Evolutionary conservation across 1,139 yeast genomes (phyloP).

Genomic region (Meyerozyma carpophila): DNA sequence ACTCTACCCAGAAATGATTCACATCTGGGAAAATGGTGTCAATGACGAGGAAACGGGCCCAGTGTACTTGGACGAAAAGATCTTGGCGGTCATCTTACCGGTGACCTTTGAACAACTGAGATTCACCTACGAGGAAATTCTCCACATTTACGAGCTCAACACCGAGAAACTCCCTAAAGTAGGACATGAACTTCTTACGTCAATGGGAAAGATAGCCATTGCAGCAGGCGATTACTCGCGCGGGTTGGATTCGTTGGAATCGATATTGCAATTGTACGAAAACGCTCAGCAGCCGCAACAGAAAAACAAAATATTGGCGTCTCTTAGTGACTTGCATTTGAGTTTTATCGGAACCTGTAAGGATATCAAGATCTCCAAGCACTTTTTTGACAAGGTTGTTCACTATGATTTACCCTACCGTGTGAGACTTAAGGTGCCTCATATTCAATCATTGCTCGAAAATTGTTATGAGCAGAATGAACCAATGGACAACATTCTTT

Average conservation of each 20-base stretch:
- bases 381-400: constrained; percentile 69
- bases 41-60: constrained; percentile 24
- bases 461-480: constrained; percentile 56
- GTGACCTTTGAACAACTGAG: constrained; percentile 59
- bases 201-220: constrained; percentile 40
- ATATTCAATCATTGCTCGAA: constrained; percentile 60
- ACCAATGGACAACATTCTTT: constrained; percentile 53
- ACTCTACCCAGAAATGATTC: constrained; percentile 29
- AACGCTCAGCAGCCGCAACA: constrained; percentile 7
- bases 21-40: constrained; percentile 42
- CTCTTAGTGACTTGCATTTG: constrained; percentile 59
- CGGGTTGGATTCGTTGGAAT: constrained; percentile 38
- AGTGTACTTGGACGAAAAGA: constrained; percentile 43
- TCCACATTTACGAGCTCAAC: constrained; percentile 33
- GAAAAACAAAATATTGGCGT: constrained; percentile 15
- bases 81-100: constrained; percentile 69
- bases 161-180: constrained; percentile 16
- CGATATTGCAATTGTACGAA: constrained; percentile 27
- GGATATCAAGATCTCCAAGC: constrained; percentile 65
- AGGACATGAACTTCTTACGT: constrained; percentile 24
- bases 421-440: constrained; percentile 70
- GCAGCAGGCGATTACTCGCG: constrained; percentile 34
- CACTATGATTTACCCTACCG: constrained; percentile 64
- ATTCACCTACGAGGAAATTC: constrained; percentile 53
- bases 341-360: constrained; percentile 79